Percentiles rank a stretch among this genome's conserved stretches.
phyloP scores from a whole-genome alignment of 306 rosid species.

The Purshia tridentata region DNA sequence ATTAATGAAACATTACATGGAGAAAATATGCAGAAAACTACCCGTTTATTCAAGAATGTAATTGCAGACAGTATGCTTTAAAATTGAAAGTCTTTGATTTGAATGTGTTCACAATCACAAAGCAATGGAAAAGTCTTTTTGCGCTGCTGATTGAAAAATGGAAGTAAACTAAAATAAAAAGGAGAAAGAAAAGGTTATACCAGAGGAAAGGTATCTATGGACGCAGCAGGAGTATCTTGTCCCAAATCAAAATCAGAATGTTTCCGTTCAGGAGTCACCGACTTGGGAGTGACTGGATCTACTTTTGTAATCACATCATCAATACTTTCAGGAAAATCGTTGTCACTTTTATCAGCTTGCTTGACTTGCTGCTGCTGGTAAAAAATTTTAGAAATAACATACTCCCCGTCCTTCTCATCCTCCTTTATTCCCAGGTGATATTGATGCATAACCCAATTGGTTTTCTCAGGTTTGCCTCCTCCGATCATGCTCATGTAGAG shows the following conservation, averaged over 20 bases:
- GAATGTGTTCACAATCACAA: neutral
- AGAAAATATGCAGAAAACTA: neutral
- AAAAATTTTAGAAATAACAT: slow-evolving; percentile 67
- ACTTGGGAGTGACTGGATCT: slow-evolving; percentile 76
- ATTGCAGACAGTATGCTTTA: neutral
- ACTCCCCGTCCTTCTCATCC: slow-evolving; percentile 74
- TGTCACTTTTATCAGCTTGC: slow-evolving; percentile 49
- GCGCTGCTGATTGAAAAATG: neutral
- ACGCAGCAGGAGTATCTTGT: slow-evolving; percentile 23
- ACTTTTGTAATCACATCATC: slow-evolving; percentile 42
- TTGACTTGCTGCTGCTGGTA: slow-evolving; percentile 66
- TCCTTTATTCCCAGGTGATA: slow-evolving; percentile 76
- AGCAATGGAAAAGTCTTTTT: neutral
- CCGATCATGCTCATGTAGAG: slow-evolving; percentile 44
- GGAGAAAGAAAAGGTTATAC: slow-evolving; percentile 26
- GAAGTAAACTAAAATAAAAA: neutral
- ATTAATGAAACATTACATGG: neutral
- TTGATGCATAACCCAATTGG: slow-evolving; percentile 91
- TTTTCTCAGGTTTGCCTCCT: slow-evolving; percentile 77
- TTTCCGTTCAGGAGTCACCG: slow-evolving; percentile 54
- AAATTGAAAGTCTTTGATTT: neutral
- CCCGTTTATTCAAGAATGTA: neutral
- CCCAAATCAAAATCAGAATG: slow-evolving; percentile 40
- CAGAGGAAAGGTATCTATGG: slow-evolving; percentile 34
- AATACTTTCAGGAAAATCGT: slow-evolving; percentile 46